Evolutionary conservation across 2,329 filamentous ascomycete species (phyloP).

Genomic region (Hypoxylon sp.): DNA sequence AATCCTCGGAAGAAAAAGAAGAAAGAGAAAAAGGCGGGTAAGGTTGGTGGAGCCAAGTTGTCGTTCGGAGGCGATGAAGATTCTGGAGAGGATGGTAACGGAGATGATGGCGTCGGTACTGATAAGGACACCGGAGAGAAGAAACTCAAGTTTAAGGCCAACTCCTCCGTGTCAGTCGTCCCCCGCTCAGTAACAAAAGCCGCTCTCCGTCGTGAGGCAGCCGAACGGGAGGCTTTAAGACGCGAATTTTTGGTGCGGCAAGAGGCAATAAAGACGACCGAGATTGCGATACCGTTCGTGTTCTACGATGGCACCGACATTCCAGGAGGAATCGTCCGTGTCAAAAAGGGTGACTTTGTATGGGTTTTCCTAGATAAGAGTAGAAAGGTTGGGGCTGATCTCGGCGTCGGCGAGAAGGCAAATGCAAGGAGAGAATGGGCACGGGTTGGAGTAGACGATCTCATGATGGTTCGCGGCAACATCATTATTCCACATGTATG

Average conservation of each 20-base stretch:
- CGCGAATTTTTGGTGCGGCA: constrained; percentile 88
- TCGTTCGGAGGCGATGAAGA: constrained; percentile 79
- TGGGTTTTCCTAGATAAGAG: constrained; percentile 96
- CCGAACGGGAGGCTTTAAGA: constrained; percentile 79
- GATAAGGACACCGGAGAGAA: constrained; percentile 43
- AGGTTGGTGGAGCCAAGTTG: constrained; percentile 64
- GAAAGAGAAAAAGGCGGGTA: constrained; percentile 59
- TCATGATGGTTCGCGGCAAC: constrained; percentile 92
- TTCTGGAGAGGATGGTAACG: constrained; percentile 62
- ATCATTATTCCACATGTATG: constrained; percentile 95
- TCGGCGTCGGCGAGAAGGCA: constrained; percentile 78
- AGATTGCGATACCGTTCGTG: constrained; percentile 93
- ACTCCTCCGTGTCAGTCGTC: constrained; percentile 71
- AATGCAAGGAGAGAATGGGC: constrained; percentile 88
- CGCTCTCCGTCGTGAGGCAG: constrained; percentile 81
- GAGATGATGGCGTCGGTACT: constrained; percentile 55
- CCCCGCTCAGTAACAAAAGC: constrained; percentile 81
- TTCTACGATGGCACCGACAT: constrained; percentile 97
- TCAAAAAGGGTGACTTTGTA: constrained; percentile 93
- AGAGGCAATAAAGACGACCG: constrained; percentile 88
- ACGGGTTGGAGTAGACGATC: constrained; percentile 91
- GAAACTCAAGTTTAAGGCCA: constrained; percentile 71
- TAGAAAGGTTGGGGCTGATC: constrained; percentile 88
- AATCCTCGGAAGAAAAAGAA: constrained; percentile 63
- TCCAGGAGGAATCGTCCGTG: constrained; percentile 84